Base-by-base conservation (phyloP, 306 rosid species). In the Prunus dulcis region DNA sequence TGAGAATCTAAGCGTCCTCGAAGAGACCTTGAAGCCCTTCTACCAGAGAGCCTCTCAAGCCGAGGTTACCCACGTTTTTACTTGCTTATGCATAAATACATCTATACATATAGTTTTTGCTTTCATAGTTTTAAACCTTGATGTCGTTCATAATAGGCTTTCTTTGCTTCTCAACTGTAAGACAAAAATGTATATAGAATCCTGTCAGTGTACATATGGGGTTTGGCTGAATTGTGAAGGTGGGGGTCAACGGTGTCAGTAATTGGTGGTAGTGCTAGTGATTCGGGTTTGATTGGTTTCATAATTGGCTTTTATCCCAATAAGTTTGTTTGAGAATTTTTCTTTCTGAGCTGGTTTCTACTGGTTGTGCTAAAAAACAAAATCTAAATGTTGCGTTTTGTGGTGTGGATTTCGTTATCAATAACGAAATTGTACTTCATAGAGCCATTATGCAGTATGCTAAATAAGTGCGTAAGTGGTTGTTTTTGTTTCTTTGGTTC, bases 1-100 rank as follows among this genome's bases (percentile, higher is more conserved):
- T 34, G 71, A 76, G 69, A 76, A 72, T 60, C 61, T 45, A 6
- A 75, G 46, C 80, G 79, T 78, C 45, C 66, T 85, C 30, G 79
- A 82, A 61, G 57, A 82, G 47, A 72, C 77, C 55, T 74, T 93
- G 81, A 87, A 83, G 79, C 97, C 98, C 58, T 91, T 93, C 75
- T 77, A 69, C 74, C 90, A 81, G 77, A 86, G 97, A 83, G 92
- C 96, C 32, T 81, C 90, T 11, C 87, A 93, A 87, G 92, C 96
- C 18, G 98, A 93, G 96, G 98, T 93, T 6, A 17, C 28, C 74
- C 64, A 71, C 20, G 0, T 9, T 23, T 23, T 15, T 6, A 38
- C 43, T 38, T 38, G 43, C 43, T 38, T 38, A 6, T 38, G 1
- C 38, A 32, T 32, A 32, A 5, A 32, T 32, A 32, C 38, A 32